Evolutionary conservation across 1,139 yeast genomes (phyloP).

Genomic region (Candida sojae): DNA sequence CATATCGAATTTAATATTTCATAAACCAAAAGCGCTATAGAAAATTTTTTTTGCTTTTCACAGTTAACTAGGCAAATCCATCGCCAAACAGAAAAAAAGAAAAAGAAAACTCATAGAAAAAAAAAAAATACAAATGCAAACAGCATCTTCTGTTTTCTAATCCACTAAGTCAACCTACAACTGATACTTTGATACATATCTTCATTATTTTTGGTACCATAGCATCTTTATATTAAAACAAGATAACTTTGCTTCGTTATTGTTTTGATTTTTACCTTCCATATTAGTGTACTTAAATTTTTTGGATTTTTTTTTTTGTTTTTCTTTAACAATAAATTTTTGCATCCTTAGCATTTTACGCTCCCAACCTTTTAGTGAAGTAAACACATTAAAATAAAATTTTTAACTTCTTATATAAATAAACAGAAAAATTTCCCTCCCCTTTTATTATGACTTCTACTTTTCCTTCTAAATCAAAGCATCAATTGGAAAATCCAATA

Average conservation of each 20-base stretch:
- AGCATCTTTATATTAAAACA: background rate
- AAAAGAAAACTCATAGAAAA: background rate
- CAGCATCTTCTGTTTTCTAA: background rate
- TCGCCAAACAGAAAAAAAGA: background rate
- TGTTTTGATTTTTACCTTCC: background rate
- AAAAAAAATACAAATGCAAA: background rate
- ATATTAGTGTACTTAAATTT: background rate
- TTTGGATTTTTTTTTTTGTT: background rate
- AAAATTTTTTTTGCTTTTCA: too few species aligned
- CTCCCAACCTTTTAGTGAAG: background rate
- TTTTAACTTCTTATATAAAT: background rate
- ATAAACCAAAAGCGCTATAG: too few species aligned
- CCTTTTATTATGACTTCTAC: conserved; percentile 1
- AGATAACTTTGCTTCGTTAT: background rate
- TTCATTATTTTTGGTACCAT: too few species aligned
- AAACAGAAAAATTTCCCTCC: background rate
- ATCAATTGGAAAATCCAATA: conserved; percentile 6
- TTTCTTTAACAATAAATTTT: background rate
- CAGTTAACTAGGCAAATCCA: background rate
- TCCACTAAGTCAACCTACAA: background rate
- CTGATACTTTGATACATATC: too few species aligned
- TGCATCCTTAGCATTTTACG: conserved; percentile 1
- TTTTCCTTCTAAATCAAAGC: conserved; percentile 4
- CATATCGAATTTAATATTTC: too few species aligned
- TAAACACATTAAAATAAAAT: background rate